Percentiles rank a stretch among this genome's conserved stretches.
Conservation (phyloP, 2,329 filamentous ascomycete genomes). For the Incumbomyces lentus region DNA sequence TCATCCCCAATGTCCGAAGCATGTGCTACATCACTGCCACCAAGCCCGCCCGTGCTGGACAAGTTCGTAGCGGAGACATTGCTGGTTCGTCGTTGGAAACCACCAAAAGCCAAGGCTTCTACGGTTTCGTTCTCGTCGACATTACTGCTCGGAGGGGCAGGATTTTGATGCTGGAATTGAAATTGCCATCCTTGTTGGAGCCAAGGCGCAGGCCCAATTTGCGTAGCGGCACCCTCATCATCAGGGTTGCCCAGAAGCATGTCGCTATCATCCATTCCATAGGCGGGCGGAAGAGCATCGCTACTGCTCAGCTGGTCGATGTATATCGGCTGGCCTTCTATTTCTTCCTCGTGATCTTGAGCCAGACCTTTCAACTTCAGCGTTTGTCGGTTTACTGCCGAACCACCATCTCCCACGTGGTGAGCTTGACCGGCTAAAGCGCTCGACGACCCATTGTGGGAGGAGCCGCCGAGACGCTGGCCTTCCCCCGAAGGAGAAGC, state of each 20-base stretch:
- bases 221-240: conserved; percentile 1
- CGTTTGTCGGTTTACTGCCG: conserved; percentile 30
- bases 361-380: conserved; percentile 23
- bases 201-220: not conserved
- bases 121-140: conserved; percentile 1
- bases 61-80: not conserved
- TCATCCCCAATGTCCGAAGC: conserved; percentile 1
- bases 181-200: not conserved
- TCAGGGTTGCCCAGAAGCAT: conserved; percentile 1
- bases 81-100: not conserved
- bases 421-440: conserved; percentile 69
- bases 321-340: not conserved
- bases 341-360: conserved; percentile 25
- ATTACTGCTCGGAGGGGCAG: conserved; percentile 1
- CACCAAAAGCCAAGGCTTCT: not conserved
- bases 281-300: not conserved
- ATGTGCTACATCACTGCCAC: not conserved
- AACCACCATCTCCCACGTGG: conserved; percentile 55
- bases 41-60: conserved; percentile 5
- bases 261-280: conserved; percentile 1
- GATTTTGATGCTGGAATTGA: not conserved
- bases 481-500: conserved; percentile 64
- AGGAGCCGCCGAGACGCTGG: conserved; percentile 77
- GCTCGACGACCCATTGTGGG: conserved; percentile 85
- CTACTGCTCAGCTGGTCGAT: conserved; percentile 2